Conservation (phyloP, 2,329 filamentous ascomycete genomes). For the Arthrobotrys pseudoclavata region DNA sequence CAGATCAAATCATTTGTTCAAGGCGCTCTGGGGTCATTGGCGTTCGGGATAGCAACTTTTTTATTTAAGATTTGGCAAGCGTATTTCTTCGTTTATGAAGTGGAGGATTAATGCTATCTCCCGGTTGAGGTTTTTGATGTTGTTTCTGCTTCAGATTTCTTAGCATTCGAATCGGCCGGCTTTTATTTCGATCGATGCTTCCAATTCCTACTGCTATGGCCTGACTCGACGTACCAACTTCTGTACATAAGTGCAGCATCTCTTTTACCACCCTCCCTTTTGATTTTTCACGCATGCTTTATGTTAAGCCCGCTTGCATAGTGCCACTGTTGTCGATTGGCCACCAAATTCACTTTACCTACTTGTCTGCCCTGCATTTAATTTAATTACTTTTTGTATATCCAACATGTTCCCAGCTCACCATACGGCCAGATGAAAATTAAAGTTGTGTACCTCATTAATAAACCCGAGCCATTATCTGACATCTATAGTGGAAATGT, state of each 20-base stretch:
- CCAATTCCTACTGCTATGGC: not conserved
- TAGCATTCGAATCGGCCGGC: not conserved
- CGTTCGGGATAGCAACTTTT: slow-evolving; percentile 20
- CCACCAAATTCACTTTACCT: not conserved
- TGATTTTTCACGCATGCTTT: not conserved
- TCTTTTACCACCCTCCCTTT: not conserved
- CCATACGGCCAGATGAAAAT: too few species aligned
- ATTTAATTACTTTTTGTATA: not conserved
- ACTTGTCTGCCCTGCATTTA: not conserved
- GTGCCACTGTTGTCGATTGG: not conserved
- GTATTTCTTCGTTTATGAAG: not conserved
- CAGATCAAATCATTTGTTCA: not conserved
- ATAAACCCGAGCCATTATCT: too few species aligned
- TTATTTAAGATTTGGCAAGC: not conserved
- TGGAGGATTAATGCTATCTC: not conserved
- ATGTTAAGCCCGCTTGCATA: not conserved
- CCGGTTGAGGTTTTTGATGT: not conserved
- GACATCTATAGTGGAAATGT: too few species aligned
- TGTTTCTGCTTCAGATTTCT: not conserved
- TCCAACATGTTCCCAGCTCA: not conserved
- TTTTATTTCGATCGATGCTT: not conserved
- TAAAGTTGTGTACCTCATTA: too few species aligned
- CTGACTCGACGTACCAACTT: not conserved
- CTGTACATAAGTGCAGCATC: not conserved
- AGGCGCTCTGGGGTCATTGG: slow-evolving; percentile 11